A percentile compares a stretch with the other conserved stretches of the same genome.
These are phyloP conservation scores for Physaria fendleri DNA, from an alignment of 345 rosid genomes.

Conservation along the genomic window DNA sequence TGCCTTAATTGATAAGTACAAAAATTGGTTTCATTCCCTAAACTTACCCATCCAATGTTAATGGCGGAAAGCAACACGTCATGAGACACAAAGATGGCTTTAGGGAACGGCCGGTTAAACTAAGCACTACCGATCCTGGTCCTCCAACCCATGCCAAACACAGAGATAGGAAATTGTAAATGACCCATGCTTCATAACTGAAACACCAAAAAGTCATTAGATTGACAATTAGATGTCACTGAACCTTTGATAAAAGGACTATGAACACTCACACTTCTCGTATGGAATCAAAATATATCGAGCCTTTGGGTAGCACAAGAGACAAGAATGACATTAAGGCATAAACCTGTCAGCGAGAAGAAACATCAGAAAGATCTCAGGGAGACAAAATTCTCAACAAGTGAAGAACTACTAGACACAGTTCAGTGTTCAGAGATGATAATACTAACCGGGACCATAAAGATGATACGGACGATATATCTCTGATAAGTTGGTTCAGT, in stretches of 20 bases:
- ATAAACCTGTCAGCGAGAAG: conserved; percentile 49
- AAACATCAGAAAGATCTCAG: not conserved
- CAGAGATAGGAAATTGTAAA: conserved; percentile 77
- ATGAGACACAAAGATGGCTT: conserved; percentile 76
- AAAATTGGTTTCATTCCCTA: not conserved
- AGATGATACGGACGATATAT: conserved; percentile 86
- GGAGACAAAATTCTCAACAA: not conserved
- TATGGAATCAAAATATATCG: conserved; percentile 91
- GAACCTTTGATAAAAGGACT: not conserved
- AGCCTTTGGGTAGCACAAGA: conserved; percentile 59
- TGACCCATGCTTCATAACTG: conserved; percentile 99
- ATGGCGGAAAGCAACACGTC: conserved; percentile 87
- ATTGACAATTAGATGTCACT: not conserved
- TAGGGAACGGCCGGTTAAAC: conserved; percentile 77
- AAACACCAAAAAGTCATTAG: conserved; percentile 20
- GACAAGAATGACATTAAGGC: conserved; percentile 87
- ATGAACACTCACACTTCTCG: conserved; percentile 78
- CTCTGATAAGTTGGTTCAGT: conserved; percentile 95
- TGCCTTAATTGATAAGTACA: not conserved
- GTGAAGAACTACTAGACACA: not conserved
- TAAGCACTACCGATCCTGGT: conserved; percentile 90
- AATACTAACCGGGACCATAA: conserved; percentile 90
- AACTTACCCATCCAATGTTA: conserved; percentile 83
- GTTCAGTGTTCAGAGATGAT: not conserved
- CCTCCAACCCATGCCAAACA: conserved; percentile 99